A percentile compares a stretch with the other conserved stretches of the same genome.
phyloP scores from a whole-genome alignment of 2,329 filamentous ascomycete genomes.

The Phymatotrichopsis omnivora region DNA sequence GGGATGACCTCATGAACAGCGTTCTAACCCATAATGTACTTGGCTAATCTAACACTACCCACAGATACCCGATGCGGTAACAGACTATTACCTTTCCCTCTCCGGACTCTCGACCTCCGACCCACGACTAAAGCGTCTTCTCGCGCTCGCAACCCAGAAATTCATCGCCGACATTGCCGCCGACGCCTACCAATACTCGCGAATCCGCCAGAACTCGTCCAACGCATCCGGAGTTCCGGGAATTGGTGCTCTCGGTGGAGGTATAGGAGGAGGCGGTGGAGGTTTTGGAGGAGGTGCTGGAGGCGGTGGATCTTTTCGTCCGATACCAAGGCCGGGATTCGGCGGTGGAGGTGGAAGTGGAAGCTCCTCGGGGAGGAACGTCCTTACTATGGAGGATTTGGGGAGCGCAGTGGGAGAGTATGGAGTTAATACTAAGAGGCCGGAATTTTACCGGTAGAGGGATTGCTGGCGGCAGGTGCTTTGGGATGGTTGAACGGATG shows the following conservation, averaged over 20 bases:
- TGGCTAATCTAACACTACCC: background rate
- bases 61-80: conserved; percentile 94
- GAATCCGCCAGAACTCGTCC: conserved; percentile 79
- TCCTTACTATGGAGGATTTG: conserved; percentile 96
- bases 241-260: conserved; percentile 45
- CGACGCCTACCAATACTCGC: conserved; percentile 94
- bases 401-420: conserved; percentile 98
- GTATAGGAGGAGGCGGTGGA: conserved; percentile 42
- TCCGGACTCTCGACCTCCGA: conserved; percentile 89
- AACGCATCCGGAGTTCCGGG: conserved; percentile 56
- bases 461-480: no score
- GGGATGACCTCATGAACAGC: no score
- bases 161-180: conserved; percentile 97
- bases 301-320: conserved; percentile 50
- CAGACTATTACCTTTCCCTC: conserved; percentile 94
- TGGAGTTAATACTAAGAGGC: conserved; percentile 91
- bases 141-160: conserved; percentile 96
- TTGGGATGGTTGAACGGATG: no score
- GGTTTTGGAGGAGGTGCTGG: conserved; percentile 26
- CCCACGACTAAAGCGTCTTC: conserved; percentile 77
- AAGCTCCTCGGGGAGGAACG: conserved; percentile 78
- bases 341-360: conserved; percentile 75
- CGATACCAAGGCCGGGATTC: conserved; percentile 64
- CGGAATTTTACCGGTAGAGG: conserved; percentile 80
- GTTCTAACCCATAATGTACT: no score